Percentiles rank a stretch among this genome's conserved stretches.
Evolutionary conservation across 495 filamentous ascomycete genomes (phyloP).

Genomic region (Lasiosphaeris hirsuta): DNA sequence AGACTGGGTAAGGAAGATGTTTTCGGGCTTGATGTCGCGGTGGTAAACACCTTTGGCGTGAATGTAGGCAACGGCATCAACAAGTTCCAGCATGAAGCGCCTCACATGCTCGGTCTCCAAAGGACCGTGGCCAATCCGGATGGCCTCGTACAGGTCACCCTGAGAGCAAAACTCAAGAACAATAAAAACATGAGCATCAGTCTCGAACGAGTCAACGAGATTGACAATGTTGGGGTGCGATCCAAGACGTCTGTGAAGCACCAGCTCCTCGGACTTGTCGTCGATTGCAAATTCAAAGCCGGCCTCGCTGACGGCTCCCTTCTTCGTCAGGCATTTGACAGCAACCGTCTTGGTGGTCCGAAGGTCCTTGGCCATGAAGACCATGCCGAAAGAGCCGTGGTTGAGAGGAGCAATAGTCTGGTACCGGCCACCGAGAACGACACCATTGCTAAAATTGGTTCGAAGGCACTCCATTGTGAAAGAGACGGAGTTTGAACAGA

Average conservation of each 20-base stretch:
- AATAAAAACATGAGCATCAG: constrained; percentile 81
- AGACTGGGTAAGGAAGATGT: constrained; percentile 86
- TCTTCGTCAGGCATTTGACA: constrained; percentile 91
- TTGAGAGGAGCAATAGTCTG: constrained; percentile 90
- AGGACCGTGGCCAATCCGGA: constrained; percentile 80
- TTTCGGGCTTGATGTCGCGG: constrained; percentile 99
- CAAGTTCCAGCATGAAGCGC: constrained; percentile 91
- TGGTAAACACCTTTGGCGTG: constrained; percentile 90
- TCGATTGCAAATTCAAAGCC: constrained; percentile 61
- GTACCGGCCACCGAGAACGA: constrained; percentile 80
- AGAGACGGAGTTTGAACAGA: not conserved
- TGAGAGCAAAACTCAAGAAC: constrained; percentile 95
- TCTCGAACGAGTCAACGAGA: constrained; percentile 86
- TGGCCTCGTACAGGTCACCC: constrained; percentile 96
- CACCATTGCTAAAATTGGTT: constrained; percentile 67
- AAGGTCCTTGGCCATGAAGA: constrained; percentile 84
- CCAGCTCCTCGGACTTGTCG: constrained; percentile 82
- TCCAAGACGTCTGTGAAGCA: constrained; percentile 73
- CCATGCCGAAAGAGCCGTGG: constrained; percentile 97
- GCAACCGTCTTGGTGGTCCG: constrained; percentile 75
- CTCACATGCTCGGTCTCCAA: constrained; percentile 94
- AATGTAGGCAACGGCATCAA: constrained; percentile 86
- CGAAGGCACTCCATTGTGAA: constrained; percentile 74
- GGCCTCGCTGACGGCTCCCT: constrained; percentile 51
- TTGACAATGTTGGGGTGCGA: constrained; percentile 92